Conservation (phyloP, 2,329 filamentous ascomycete genomes). For the Cladophialophora yegresii region DNA sequence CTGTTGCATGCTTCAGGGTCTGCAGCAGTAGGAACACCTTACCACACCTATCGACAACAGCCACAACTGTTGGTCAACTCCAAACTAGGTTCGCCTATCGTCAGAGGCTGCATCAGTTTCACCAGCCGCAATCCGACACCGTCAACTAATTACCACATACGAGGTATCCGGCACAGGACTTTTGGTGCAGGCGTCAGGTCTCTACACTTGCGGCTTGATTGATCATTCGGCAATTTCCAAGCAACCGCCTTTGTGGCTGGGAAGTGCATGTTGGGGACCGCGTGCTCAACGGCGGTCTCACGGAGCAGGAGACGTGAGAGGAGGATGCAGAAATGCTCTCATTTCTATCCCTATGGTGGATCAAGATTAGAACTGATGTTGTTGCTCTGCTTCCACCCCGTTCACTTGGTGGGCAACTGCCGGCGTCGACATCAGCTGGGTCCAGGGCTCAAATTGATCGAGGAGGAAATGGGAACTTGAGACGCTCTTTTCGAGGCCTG, state of each 20-base stretch:
- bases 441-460: neutral
- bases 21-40: slow-evolving; percentile 22
- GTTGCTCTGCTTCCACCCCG: neutral
- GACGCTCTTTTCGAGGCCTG: slow-evolving; percentile 8
- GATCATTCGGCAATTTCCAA: slow-evolving; percentile 11
- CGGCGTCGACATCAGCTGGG: neutral
- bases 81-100: neutral
- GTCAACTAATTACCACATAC: slow-evolving; percentile 1
- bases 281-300: neutral
- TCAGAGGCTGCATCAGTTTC: neutral
- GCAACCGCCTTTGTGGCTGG: slow-evolving; percentile 6
- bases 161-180: neutral
- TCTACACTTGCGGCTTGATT: slow-evolving; percentile 21
- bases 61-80: neutral
- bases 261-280: slow-evolving; percentile 2
- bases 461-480: neutral
- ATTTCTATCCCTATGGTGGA: neutral
- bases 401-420: neutral
- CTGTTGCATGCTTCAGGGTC: slow-evolving; percentile 7
- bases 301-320: neutral
- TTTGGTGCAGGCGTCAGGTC: slow-evolving; percentile 17
- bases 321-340: slow-evolving; percentile 8
- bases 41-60: slow-evolving; percentile 12
- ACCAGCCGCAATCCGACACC: slow-evolving; percentile 4
- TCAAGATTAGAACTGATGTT: neutral